Evolutionary conservation across 1,139 yeast species (phyloP).

Genomic region (Lodderomyces margitis): DNA sequence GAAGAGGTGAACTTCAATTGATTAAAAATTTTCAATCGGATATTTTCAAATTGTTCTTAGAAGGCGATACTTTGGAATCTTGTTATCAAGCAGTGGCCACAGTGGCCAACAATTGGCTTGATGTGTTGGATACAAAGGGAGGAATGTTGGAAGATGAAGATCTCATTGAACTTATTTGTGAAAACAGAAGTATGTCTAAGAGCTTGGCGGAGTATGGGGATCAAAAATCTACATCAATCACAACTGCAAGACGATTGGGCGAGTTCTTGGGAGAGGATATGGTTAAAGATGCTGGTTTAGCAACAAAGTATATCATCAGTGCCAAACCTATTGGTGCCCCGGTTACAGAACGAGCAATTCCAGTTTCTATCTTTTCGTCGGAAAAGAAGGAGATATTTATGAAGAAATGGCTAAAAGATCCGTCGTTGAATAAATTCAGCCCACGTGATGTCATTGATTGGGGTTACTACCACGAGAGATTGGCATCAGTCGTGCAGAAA

Average conservation of each 20-base stretch:
- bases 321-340: constrained; percentile 83
- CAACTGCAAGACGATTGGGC: constrained; percentile 90
- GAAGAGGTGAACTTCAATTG: constrained; percentile 93
- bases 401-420: constrained; percentile 85
- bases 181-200: constrained; percentile 93
- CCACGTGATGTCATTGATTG: constrained; percentile 91
- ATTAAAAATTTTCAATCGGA: constrained; percentile 96
- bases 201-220: constrained; percentile 84
- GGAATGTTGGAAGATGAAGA: constrained; percentile 90
- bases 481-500: constrained; percentile 91
- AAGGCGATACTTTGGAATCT: constrained; percentile 71
- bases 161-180: constrained; percentile 90
- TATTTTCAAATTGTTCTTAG: constrained; percentile 84
- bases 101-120: constrained; percentile 95
- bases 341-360: constrained; percentile 94
- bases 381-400: constrained; percentile 64
- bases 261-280: constrained; percentile 96
- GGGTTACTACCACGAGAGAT: constrained; percentile 86
- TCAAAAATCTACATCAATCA: constrained; percentile 92
- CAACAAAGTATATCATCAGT: constrained; percentile 91
- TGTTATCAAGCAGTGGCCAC: constrained; percentile 89
- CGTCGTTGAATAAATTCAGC: constrained; percentile 76
- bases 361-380: constrained; percentile 92
- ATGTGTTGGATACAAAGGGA: constrained; percentile 87
- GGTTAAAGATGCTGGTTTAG: constrained; percentile 95